Evolutionary conservation across 768 basidiomycete species (phyloP), one percentile per base, ranked within the genome.

Genomic region (Cystofilobasidium capitatum): DNA sequence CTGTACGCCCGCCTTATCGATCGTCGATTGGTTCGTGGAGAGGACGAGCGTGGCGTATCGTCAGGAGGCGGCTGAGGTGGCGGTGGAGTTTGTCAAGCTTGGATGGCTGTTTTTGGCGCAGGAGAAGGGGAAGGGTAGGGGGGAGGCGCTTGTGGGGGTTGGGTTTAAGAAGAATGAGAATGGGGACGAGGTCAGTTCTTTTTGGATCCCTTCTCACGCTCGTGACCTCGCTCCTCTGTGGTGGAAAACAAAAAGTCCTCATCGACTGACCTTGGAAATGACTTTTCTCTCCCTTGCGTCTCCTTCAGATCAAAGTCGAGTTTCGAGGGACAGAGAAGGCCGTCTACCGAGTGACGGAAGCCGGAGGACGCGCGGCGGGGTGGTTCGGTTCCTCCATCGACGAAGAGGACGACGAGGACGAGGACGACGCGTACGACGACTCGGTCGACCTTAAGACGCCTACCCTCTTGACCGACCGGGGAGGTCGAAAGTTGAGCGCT

Each of bases 21-120:
- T 89, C 0, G 81, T 97, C 64, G 93, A 98, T 78, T 99, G 96
- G 96, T 84, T 99, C 44, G 88, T 90, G 75, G 96, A 99, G 77
- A 96, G 91, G 73, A 91, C 96, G 0, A 96, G 92, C 0, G 89
- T 93, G 37, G 90, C 93, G 37, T 91, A 92, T 26, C 82, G 90
- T 61, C 96, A 98, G 74, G 96, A 98, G 77, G 93, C 91, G 0
- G 90, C 91, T 14, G 96, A 99, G 80, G 88, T 98, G 85, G 88
- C 90, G 2, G 96, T 92, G 3, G 96, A 98, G 76, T 97, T 98
- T 73, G 92, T 97, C 55, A 86, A 96, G 62, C 94, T 92, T 73
- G 89, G 91, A 42, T 85, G 96, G 70, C 88, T 99, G 77, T 79
- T 80, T 1, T 81, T 98, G 45, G 90, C 93, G 69, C 70, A 65